Evolutionary conservation across 148 eudicot genomes (phyloP).

Genomic region (Simmondsia chinensis): DNA sequence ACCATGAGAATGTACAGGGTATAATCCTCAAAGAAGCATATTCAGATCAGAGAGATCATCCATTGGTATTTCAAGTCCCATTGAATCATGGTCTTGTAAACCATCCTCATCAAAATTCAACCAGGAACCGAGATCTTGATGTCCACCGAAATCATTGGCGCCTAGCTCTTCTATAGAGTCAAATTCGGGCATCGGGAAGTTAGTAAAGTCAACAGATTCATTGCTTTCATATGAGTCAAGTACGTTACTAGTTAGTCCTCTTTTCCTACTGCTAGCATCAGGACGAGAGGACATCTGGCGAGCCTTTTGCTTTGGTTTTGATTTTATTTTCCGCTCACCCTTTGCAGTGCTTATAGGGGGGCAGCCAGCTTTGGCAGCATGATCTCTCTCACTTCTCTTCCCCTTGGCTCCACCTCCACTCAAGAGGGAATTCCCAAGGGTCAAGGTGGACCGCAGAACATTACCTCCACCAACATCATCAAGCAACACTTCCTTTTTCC

Average conservation of each 20-base stretch:
- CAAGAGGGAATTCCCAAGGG: slow-evolving; percentile 27
- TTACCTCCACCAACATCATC: slow-evolving; percentile 56
- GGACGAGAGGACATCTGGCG: slow-evolving; percentile 56
- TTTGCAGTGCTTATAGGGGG: slow-evolving; percentile 38
- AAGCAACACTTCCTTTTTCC: slow-evolving; percentile 77
- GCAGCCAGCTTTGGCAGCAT: slow-evolving; percentile 42
- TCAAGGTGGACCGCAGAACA: slow-evolving; percentile 31
- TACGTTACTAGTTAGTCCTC: slow-evolving; percentile 28
- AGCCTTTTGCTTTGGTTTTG: slow-evolving; percentile 82
- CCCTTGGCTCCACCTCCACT: slow-evolving; percentile 83
- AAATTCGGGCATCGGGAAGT: slow-evolving; percentile 42
- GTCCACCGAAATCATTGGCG: slow-evolving; percentile 40
- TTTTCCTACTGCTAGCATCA: slow-evolving; percentile 26
- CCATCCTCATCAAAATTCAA: slow-evolving; percentile 67
- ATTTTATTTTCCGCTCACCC: slow-evolving; percentile 71
- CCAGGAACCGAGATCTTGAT: slow-evolving; percentile 66
- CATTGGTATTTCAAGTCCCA: slow-evolving; percentile 78
- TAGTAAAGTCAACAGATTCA: slow-evolving; percentile 31
- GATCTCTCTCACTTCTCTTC: slow-evolving; percentile 79
- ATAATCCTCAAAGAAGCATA: slow-evolving; percentile 41
- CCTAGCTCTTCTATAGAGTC: slow-evolving; percentile 55
- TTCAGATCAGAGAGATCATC: slow-evolving; percentile 73
- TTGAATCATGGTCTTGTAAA: slow-evolving; percentile 45
- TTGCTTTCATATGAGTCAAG: slow-evolving; percentile 38
- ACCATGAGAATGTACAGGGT: slow-evolving; percentile 37